phyloP scores from a whole-genome alignment of 495 filamentous ascomycete genomes.

The Aspergillus conjunctus region DNA sequence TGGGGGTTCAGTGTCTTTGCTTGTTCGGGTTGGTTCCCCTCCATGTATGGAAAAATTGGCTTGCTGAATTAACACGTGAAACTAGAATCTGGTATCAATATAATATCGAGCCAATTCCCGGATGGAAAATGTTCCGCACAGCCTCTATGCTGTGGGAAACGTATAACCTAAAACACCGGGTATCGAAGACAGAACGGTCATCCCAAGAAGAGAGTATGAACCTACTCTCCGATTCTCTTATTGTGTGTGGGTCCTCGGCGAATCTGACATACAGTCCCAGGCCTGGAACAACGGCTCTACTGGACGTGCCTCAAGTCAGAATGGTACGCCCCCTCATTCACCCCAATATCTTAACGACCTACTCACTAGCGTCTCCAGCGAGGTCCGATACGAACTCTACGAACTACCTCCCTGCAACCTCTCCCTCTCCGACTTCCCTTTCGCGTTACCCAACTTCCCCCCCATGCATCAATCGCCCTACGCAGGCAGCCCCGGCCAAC shows the following conservation, averaged over 20 bases:
- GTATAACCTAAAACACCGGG: slow-evolving; percentile 33
- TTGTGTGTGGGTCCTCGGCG: neutral
- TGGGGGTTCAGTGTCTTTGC: slow-evolving; percentile 42
- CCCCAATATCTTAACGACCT: neutral
- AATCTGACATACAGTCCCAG: slow-evolving; percentile 15
- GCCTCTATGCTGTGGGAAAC: slow-evolving; percentile 46
- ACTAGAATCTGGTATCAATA: slow-evolving; percentile 45
- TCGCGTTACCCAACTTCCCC: slow-evolving; percentile 38
- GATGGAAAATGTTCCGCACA: slow-evolving; percentile 43
- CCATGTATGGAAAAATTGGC: neutral
- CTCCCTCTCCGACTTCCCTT: slow-evolving; percentile 37
- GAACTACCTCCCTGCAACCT: slow-evolving; percentile 36
- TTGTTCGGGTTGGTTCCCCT: slow-evolving; percentile 33
- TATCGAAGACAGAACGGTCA: slow-evolving; percentile 32
- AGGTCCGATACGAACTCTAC: slow-evolving; percentile 40
- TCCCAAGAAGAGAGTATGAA: slow-evolving; percentile 37
- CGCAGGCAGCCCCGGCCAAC: slow-evolving; percentile 16
- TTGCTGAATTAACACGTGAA: neutral
- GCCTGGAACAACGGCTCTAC: slow-evolving; percentile 42
- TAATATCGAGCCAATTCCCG: slow-evolving; percentile 41
- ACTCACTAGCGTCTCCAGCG: slow-evolving; percentile 16
- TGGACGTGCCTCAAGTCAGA: slow-evolving; percentile 47
- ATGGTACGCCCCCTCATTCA: slow-evolving; percentile 26
- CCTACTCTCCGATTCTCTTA: neutral
- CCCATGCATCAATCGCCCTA: slow-evolving; percentile 18